Conservation (phyloP, 2,329 filamentous ascomycete species). For the Trichoderma gracile region DNA sequence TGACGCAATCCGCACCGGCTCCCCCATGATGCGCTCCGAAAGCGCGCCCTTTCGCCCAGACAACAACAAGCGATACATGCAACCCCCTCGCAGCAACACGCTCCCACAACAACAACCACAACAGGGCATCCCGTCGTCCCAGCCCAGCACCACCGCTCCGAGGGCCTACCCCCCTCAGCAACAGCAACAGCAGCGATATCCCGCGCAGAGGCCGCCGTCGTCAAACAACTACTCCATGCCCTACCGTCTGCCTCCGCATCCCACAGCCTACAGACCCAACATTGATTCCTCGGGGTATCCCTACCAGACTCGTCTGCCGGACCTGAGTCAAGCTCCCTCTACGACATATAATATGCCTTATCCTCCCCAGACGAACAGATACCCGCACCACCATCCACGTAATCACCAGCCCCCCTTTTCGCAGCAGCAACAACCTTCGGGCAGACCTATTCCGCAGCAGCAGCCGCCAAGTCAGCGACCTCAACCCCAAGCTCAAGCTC, state of each 20-base stretch:
- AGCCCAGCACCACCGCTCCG: too few species aligned
- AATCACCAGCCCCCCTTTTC: slow-evolving; percentile 20
- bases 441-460: slow-evolving; percentile 18
- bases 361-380: slow-evolving; percentile 18
- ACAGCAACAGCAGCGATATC: slow-evolving; percentile 6
- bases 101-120: not conserved
- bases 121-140: not conserved
- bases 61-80: slow-evolving; percentile 20
- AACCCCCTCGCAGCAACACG: not conserved
- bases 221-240: slow-evolving; percentile 17
- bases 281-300: slow-evolving; percentile 28
- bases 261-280: slow-evolving; percentile 26
- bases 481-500: slow-evolving; percentile 29
- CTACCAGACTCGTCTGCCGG: slow-evolving; percentile 22
- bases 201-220: not conserved
- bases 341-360: slow-evolving; percentile 13
- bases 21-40: slow-evolving; percentile 43
- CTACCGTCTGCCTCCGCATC: slow-evolving; percentile 22
- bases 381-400: slow-evolving; percentile 17
- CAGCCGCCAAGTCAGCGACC: slow-evolving; percentile 22
- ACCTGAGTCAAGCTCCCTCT: not conserved
- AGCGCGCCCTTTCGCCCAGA: slow-evolving; percentile 39
- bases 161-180: not conserved
- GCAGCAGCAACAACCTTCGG: slow-evolving; percentile 9
- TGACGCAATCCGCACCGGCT: slow-evolving; percentile 32